Evolutionary conservation across 768 basidiomycete species (phyloP).

Genomic region (Suillus sp.): DNA sequence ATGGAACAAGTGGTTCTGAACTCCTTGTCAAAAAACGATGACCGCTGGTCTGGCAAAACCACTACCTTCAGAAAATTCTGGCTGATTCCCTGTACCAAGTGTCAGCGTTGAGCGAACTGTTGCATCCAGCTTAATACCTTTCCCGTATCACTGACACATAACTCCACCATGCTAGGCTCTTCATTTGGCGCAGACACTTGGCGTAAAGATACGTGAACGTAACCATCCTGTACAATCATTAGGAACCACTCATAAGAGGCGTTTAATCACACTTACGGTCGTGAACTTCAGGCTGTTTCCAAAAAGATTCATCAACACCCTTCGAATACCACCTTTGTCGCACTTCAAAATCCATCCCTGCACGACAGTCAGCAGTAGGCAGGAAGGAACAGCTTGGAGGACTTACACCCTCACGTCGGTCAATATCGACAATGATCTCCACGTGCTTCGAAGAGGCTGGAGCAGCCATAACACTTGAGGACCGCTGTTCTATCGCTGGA

Average conservation of each 20-base stretch:
- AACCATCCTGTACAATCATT: slow-evolving; percentile 64
- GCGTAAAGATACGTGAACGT: slow-evolving; percentile 81
- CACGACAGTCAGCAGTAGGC: neutral
- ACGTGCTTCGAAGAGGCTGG: slow-evolving; percentile 49
- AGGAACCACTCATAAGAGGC: neutral
- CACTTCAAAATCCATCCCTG: slow-evolving; percentile 88
- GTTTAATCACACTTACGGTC: slow-evolving; percentile 46
- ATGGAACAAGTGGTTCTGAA: slow-evolving; percentile 90
- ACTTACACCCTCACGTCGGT: slow-evolving; percentile 64
- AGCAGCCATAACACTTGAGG: slow-evolving; percentile 42
- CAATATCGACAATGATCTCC: slow-evolving; percentile 89
- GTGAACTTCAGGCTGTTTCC: slow-evolving; percentile 96
- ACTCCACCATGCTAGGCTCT: slow-evolving; percentile 72
- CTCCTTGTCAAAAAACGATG: slow-evolving; percentile 7
- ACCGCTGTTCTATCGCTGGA: slow-evolving; percentile 55
- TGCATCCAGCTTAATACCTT: slow-evolving; percentile 51
- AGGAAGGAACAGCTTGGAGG: neutral
- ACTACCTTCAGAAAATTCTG: slow-evolving; percentile 85
- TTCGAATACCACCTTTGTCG: slow-evolving; percentile 90
- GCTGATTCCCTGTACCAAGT: slow-evolving; percentile 70
- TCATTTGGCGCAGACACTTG: slow-evolving; percentile 63
- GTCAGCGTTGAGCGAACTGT: slow-evolving; percentile 11
- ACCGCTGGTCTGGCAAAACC: slow-evolving; percentile 1
- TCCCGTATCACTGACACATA: slow-evolving; percentile 86
- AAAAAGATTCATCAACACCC: slow-evolving; percentile 93